Conservation (phyloP, 2,329 filamentous ascomycete species). For the Cladosporium halotolerans region DNA sequence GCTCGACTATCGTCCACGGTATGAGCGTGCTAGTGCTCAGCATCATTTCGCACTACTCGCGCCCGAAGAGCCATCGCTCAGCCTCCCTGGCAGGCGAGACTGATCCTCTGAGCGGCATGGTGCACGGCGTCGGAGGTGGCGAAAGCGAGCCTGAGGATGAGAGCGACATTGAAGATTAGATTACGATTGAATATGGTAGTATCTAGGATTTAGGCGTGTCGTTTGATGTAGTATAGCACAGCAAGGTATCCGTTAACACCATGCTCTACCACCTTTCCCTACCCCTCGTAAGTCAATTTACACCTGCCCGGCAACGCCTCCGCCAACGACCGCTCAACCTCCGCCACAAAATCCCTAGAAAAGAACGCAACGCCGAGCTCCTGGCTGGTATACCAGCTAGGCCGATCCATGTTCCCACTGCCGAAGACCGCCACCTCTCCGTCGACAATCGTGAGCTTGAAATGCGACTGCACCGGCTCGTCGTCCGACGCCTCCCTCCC, state of each 20-base stretch:
- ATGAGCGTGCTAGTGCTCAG: constrained; percentile 47
- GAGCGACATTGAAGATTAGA: constrained; percentile 3
- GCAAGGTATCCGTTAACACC: too few species aligned
- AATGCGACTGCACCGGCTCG: constrained; percentile 65
- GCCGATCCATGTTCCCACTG: constrained; percentile 77
- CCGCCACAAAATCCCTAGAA: constrained; percentile 33
- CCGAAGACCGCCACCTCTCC: constrained; percentile 61
- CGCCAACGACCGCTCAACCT: constrained; percentile 15
- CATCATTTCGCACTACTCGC: constrained; percentile 42
- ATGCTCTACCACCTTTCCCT: neutral
- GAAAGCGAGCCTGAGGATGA: constrained; percentile 9
- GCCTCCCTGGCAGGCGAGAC: constrained; percentile 45
- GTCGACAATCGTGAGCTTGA: constrained; percentile 73
- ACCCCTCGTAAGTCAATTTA: constrained; percentile 3
- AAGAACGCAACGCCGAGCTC: constrained; percentile 64
- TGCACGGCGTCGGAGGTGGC: constrained; percentile 36
- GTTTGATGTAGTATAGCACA: too few species aligned
- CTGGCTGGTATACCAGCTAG: constrained; percentile 82
- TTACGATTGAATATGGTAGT: neutral
- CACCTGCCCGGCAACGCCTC: constrained; percentile 16
- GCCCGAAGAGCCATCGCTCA: constrained; percentile 43
- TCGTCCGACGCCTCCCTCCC: constrained; percentile 15
- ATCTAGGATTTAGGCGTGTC: neutral
- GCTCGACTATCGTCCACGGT: constrained; percentile 50
- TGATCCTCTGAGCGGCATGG: constrained; percentile 46